phyloP scores from a whole-genome alignment of 129 eudicot genomes.

The Tagetes patula region DNA sequence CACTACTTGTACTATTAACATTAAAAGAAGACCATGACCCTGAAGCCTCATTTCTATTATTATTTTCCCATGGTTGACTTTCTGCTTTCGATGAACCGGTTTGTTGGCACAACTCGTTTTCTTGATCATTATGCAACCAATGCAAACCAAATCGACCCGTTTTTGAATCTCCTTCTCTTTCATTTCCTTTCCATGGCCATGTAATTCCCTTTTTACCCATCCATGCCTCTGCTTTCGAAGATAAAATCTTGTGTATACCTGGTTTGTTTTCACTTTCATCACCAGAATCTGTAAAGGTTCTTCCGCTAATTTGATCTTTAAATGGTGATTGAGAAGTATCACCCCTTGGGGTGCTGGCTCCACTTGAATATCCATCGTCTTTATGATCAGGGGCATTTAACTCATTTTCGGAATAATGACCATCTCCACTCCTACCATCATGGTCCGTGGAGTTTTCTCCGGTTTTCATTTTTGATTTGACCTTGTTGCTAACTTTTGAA shows the following conservation, averaged over 20 bases:
- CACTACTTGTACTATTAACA: conserved; percentile 83
- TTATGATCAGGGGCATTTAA: conserved; percentile 50
- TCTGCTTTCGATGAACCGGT: conserved; percentile 46
- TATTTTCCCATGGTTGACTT: conserved; percentile 45
- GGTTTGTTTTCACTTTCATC: conserved; percentile 75
- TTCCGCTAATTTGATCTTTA: conserved; percentile 31
- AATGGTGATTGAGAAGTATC: conserved; percentile 50
- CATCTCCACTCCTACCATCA: conserved; percentile 76
- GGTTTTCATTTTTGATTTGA: conserved; percentile 71
- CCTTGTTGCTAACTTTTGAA: conserved; percentile 86
- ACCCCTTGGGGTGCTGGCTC: conserved; percentile 91
- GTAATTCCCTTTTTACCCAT: conserved; percentile 72
- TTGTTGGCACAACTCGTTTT: conserved; percentile 46
- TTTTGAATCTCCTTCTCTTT: conserved; percentile 49
- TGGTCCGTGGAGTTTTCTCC: conserved; percentile 43
- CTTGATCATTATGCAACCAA: conserved; percentile 70
- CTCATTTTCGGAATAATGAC: conserved; percentile 58
- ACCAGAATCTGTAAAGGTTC: conserved; percentile 55
- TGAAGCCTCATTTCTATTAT: conserved; percentile 64
- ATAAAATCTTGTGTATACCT: conserved; percentile 59
- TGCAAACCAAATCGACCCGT: conserved; percentile 61
- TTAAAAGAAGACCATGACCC: conserved; percentile 77
- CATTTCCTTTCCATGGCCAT: conserved; percentile 97
- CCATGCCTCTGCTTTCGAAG: conserved; percentile 97
- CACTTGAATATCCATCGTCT: conserved; percentile 88